These are phyloP conservation scores for Candolleomyces eurysporus DNA, from an alignment of 768 basidiomycete species.

Conservation along the genomic window DNA sequence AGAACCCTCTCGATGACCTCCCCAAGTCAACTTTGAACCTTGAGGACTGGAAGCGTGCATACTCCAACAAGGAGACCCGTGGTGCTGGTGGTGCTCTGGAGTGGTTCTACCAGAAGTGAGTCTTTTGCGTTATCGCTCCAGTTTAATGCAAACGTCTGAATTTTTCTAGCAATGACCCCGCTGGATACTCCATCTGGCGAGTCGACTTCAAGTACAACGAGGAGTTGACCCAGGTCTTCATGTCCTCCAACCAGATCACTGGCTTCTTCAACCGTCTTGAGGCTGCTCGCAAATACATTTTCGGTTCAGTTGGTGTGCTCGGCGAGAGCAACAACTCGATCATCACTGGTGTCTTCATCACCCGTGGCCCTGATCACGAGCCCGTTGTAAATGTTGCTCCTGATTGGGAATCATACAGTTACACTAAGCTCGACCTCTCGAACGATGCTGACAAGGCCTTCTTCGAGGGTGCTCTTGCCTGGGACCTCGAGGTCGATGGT, in stretches of 20 bases:
- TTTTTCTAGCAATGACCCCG: slow-evolving; percentile 69
- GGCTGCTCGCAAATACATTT: slow-evolving; percentile 94
- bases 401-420: slow-evolving; percentile 89
- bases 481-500: slow-evolving; percentile 88
- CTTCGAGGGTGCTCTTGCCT: slow-evolving; percentile 91
- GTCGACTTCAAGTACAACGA: slow-evolving; percentile 97
- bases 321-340: slow-evolving; percentile 75
- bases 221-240: slow-evolving; percentile 89
- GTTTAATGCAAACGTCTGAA: slow-evolving; percentile 1
- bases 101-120: slow-evolving; percentile 96
- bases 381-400: slow-evolving; percentile 79
- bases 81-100: slow-evolving; percentile 79
- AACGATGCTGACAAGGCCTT: slow-evolving; percentile 79
- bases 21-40: slow-evolving; percentile 88
- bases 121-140: slow-evolving; percentile 6
- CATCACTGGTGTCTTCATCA: slow-evolving; percentile 81
- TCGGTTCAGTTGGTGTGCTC: slow-evolving; percentile 90
- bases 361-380: slow-evolving; percentile 73
- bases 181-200: slow-evolving; percentile 88
- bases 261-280: slow-evolving; percentile 99
- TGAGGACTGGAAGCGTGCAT: slow-evolving; percentile 96
- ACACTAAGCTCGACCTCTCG: slow-evolving; percentile 71
- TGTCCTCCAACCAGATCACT: slow-evolving; percentile 90
- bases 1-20: slow-evolving; percentile 92
- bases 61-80: slow-evolving; percentile 97